Conservation (phyloP, 352 stramenopile species). For the Globisporangium uncinulatum region DNA sequence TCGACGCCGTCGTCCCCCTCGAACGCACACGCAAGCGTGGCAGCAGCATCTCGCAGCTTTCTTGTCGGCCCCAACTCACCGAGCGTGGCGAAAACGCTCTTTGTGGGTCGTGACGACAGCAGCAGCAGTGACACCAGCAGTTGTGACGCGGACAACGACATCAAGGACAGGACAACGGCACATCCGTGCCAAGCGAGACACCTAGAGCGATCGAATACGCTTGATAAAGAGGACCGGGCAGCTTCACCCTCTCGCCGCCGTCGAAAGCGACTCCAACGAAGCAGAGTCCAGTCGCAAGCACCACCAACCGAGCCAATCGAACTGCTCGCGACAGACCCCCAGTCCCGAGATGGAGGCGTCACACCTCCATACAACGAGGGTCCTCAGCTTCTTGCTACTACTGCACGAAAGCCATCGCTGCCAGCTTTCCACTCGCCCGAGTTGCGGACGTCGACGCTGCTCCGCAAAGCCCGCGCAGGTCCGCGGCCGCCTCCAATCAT, state of each 20-base stretch:
- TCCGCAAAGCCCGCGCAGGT: constrained; percentile 2
- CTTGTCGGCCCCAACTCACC: constrained; percentile 6
- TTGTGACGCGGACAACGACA: constrained; percentile 1
- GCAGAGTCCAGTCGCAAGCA: too few species aligned
- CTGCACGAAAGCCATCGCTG: neutral
- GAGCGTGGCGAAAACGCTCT: constrained; percentile 29
- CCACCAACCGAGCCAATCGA: too few species aligned
- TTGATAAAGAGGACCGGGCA: too few species aligned
- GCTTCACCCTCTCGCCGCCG: too few species aligned
- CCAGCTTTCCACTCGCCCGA: constrained; percentile 5
- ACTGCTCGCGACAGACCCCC: too few species aligned
- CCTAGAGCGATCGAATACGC: too few species aligned
- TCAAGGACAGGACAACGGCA: neutral
- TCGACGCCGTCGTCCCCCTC: neutral
- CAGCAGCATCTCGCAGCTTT: neutral
- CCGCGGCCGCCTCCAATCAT: constrained; percentile 5
- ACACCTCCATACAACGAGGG: too few species aligned
- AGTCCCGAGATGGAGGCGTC: too few species aligned
- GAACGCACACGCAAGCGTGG: neutral
- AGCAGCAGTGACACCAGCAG: constrained; percentile 25
- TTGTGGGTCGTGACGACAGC: constrained; percentile 17
- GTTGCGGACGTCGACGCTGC: neutral
- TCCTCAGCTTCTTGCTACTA: too few species aligned
- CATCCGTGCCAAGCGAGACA: too few species aligned
- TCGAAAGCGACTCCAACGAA: too few species aligned